A percentile compares a stretch with the other conserved stretches of the same genome.
phyloP scores from a whole-genome alignment of 2,329 filamentous ascomycete genomes.

The Zopfia rhizophila region DNA sequence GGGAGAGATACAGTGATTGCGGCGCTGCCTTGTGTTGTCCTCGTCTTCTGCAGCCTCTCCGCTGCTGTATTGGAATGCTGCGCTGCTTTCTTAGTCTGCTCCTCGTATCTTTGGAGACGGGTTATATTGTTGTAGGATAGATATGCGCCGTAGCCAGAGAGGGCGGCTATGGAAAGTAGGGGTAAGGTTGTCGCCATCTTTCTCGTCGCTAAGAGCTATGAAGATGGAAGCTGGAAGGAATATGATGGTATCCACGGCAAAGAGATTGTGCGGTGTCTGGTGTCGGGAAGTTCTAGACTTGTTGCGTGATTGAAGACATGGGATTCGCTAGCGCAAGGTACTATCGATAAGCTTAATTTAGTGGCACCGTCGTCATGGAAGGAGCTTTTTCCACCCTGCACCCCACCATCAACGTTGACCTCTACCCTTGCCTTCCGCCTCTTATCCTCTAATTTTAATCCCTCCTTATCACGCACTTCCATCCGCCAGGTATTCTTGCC shows the following conservation, averaged over 20 bases:
- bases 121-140: conserved; percentile 49
- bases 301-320: no score
- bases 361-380: not conserved
- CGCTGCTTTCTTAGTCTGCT: conserved; percentile 47
- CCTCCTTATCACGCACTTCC: not conserved
- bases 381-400: not conserved
- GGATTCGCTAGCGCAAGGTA: conserved; percentile 13
- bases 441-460: not conserved
- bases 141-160: conserved; percentile 44
- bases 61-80: conserved; percentile 48
- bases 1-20: conserved; percentile 42
- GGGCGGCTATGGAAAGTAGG: conserved; percentile 28
- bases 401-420: not conserved
- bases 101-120: conserved; percentile 48
- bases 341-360: conserved; percentile 9
- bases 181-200: no score
- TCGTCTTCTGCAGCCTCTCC: conserved; percentile 45
- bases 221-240: no score
- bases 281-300: no score
- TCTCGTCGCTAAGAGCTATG: no score
- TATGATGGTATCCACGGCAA: no score
- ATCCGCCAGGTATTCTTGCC: not conserved
- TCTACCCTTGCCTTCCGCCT: not conserved
- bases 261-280: no score
- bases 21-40: conserved; percentile 47